Conservation (phyloP, 1,284 basidiomycete species). For the Rhodofomes roseus region DNA sequence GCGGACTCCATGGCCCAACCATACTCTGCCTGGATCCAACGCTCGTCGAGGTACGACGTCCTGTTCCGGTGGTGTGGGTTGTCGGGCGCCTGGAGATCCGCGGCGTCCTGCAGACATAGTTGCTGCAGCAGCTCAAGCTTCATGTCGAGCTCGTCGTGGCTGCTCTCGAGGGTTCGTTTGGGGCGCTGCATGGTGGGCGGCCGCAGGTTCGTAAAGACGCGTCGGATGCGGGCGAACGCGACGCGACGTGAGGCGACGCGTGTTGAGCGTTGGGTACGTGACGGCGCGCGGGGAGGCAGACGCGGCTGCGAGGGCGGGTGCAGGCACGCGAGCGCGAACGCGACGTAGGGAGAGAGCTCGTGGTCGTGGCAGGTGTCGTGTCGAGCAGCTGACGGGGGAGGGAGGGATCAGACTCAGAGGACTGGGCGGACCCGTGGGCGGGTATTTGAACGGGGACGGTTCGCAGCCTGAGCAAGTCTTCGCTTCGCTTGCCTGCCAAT, state of each 20-base stretch:
- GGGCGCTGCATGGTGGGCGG: slow-evolving; percentile 15
- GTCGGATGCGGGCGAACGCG: background rate
- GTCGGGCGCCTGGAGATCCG: slow-evolving; percentile 10
- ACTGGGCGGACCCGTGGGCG: background rate
- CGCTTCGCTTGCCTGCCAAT: slow-evolving; percentile 1
- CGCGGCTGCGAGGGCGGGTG: background rate
- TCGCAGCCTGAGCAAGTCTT: background rate
- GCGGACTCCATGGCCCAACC: slow-evolving; percentile 19
- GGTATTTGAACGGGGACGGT: slow-evolving; percentile 4
- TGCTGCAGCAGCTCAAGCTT: slow-evolving; percentile 27
- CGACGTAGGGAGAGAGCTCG: background rate
- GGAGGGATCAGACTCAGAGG: too few relatives aligned
- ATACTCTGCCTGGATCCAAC: slow-evolving; percentile 21
- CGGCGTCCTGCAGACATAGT: slow-evolving; percentile 17
- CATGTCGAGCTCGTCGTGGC: slow-evolving; percentile 19
- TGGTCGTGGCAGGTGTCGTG: background rate
- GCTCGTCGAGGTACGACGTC: slow-evolving; percentile 13
- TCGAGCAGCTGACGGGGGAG: slow-evolving; percentile 1
- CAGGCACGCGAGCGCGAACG: background rate
- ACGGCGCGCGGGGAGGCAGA: background rate
- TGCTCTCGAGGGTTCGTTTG: slow-evolving; percentile 13
- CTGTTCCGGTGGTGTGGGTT: slow-evolving; percentile 10
- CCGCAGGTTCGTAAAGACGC: background rate
- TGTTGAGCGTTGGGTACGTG: background rate
- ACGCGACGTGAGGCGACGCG: background rate